Evolutionary conservation across 164 flowering plant genomes (phyloP).

Genomic region (Protea cynaroides): DNA sequence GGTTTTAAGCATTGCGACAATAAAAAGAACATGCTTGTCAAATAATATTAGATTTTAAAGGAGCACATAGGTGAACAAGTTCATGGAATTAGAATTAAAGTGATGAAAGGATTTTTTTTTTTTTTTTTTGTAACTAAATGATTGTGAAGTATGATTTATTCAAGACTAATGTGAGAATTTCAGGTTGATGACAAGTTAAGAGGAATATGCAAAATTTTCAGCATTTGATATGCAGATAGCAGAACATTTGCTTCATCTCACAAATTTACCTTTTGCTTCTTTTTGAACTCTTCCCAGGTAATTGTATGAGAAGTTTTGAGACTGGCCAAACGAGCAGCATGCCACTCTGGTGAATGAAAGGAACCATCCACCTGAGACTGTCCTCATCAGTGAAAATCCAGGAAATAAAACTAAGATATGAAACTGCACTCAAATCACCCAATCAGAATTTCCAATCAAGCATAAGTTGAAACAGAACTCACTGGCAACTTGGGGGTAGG

Average conservation of each 20-base stretch:
- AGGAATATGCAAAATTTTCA: neutral
- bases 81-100: too few relatives aligned
- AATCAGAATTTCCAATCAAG: too few relatives aligned
- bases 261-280: constrained; percentile 78
- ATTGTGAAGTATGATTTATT: too few relatives aligned
- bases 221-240: neutral
- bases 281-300: constrained; percentile 97
- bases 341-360: constrained; percentile 99
- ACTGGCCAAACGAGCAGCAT: constrained; percentile 99
- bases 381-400: constrained; percentile 75
- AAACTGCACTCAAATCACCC: neutral
- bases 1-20: too few relatives aligned
- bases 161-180: too few relatives aligned
- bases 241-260: neutral
- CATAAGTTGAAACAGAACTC: too few relatives aligned
- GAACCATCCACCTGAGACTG: constrained; percentile 99
- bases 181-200: neutral
- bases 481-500: too few relatives aligned
- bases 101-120: too few relatives aligned
- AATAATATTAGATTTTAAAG: too few relatives aligned
- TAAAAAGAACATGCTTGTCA: too few relatives aligned
- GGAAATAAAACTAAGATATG: constrained; percentile 16
- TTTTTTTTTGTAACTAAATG: too few relatives aligned
- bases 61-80: too few relatives aligned
- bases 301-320: constrained; percentile 93